Conservation (phyloP, 352 stramenopile genomes). For the Phytopythium mirpurense region DNA sequence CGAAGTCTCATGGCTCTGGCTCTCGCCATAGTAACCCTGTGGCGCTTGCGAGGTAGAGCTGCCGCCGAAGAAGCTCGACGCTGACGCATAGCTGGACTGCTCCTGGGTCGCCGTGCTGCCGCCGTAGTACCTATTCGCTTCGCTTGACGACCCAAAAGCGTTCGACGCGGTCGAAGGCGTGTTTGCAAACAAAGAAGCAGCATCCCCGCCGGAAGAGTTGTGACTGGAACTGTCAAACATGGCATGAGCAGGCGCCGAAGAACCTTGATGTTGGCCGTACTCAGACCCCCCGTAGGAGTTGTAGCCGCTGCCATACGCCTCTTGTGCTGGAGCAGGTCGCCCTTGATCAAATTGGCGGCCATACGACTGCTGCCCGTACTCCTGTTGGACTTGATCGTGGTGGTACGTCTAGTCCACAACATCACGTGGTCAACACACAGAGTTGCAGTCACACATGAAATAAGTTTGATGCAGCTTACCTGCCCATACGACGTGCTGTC, state of each 20-base stretch:
- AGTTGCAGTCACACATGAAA: background rate
- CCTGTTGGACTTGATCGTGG: background rate
- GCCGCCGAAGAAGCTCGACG: slow-evolving; percentile 5
- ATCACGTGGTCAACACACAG: background rate
- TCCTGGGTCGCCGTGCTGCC: background rate
- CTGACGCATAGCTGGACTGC: background rate
- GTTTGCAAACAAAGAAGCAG: slow-evolving; percentile 4
- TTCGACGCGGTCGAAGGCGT: slow-evolving; percentile 1
- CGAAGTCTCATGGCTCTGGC: background rate
- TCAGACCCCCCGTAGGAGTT: slow-evolving; percentile 1
- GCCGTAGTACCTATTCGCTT: background rate
- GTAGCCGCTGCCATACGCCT: slow-evolving; percentile 1
- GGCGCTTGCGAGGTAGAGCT: background rate
- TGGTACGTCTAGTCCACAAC: background rate
- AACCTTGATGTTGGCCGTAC: background rate
- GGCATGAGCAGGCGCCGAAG: background rate
- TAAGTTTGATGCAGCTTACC: slow-evolving; percentile 14
- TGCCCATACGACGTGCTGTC: slow-evolving; percentile 27
- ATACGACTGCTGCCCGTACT: slow-evolving; percentile 5
- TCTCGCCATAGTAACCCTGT: background rate
- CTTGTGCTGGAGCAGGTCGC: background rate
- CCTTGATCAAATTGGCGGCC: background rate
- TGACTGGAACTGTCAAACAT: slow-evolving; percentile 4
- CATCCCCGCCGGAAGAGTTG: background rate
- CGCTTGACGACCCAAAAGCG: slow-evolving; percentile 1